A percentile compares a stretch with the other conserved stretches of the same genome.
Conservation (phyloP, 768 basidiomycete genomes). For the Suillus brevipes region DNA sequence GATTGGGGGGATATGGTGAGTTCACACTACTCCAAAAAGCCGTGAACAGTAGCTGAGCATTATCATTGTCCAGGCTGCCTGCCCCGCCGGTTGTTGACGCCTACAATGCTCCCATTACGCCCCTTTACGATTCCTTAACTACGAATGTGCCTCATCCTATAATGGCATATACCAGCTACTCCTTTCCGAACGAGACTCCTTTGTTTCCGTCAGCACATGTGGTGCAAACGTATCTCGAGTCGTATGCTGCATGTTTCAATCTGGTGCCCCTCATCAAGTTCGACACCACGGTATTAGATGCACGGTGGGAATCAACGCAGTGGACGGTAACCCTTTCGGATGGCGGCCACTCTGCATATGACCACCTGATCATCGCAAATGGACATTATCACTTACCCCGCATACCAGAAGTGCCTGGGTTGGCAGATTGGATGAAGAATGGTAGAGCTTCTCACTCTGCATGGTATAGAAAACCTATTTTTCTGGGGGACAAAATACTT, state of each 20-base stretch:
- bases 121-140: constrained; percentile 79
- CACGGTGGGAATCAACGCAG: constrained; percentile 39
- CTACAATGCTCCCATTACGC: constrained; percentile 47
- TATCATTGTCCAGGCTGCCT: constrained; percentile 47
- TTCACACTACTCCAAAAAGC: constrained; percentile 2
- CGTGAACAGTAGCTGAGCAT: not conserved
- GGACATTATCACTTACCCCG: constrained; percentile 72
- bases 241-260: constrained; percentile 62
- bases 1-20: constrained; percentile 79
- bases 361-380: constrained; percentile 72
- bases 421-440: constrained; percentile 54
- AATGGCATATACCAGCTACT: constrained; percentile 66
- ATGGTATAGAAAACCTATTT: constrained; percentile 59
- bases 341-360: constrained; percentile 43
- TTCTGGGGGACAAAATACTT: constrained; percentile 40
- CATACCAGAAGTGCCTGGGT: constrained; percentile 59
- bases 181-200: constrained; percentile 71
- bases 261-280: constrained; percentile 64
- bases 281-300: constrained; percentile 52
- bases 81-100: constrained; percentile 49
- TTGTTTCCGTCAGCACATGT: constrained; percentile 63
- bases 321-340: constrained; percentile 54
- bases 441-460: constrained; percentile 63
- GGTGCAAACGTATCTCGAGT: constrained; percentile 69
- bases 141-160: constrained; percentile 79